Conservation (phyloP, 805 yeast genomes). For the Saturnispora bothae region DNA sequence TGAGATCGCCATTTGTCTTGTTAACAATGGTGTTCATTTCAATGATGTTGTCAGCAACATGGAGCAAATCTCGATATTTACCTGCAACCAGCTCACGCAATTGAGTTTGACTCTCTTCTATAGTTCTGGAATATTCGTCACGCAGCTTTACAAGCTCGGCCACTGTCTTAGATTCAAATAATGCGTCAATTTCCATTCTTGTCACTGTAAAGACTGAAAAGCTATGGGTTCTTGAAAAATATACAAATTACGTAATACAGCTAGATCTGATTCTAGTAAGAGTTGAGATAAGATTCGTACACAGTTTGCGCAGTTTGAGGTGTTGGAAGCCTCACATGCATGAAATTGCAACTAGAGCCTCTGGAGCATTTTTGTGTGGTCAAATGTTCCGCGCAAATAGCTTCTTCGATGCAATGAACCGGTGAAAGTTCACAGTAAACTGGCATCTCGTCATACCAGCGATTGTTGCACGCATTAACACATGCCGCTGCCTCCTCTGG, state of each 20-base stretch:
- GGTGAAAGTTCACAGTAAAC: slow-evolving; percentile 74
- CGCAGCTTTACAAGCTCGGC: slow-evolving; percentile 21
- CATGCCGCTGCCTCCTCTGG: slow-evolving; percentile 53
- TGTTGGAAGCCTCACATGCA: slow-evolving; percentile 58
- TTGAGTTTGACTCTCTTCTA: slow-evolving; percentile 17
- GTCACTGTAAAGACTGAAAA: not conserved
- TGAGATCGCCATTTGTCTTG: slow-evolving; percentile 19
- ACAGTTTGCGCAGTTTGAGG: slow-evolving; percentile 1
- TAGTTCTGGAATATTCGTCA: slow-evolving; percentile 15
- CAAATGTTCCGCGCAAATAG: slow-evolving; percentile 67
- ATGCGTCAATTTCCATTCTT: slow-evolving; percentile 1
- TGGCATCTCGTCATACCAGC: slow-evolving; percentile 79
- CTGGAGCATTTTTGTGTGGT: slow-evolving; percentile 49
- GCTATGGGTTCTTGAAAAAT: too few relatives aligned
- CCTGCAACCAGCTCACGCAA: slow-evolving; percentile 25
- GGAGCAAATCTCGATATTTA: slow-evolving; percentile 27
- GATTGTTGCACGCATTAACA: slow-evolving; percentile 49
- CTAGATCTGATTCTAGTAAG: too few relatives aligned
- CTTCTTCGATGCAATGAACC: slow-evolving; percentile 56
- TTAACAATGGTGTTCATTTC: slow-evolving; percentile 23
- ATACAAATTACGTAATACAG: too few relatives aligned
- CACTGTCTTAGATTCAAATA: slow-evolving; percentile 22
- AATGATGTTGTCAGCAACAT: slow-evolving; percentile 29
- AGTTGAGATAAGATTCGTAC: too few relatives aligned
- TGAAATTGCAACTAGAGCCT: slow-evolving; percentile 77